Percentiles rank a stretch among this genome's conserved stretches.
phyloP scores from a whole-genome alignment of 306 rosid genomes.

The Rubus idaeus region DNA sequence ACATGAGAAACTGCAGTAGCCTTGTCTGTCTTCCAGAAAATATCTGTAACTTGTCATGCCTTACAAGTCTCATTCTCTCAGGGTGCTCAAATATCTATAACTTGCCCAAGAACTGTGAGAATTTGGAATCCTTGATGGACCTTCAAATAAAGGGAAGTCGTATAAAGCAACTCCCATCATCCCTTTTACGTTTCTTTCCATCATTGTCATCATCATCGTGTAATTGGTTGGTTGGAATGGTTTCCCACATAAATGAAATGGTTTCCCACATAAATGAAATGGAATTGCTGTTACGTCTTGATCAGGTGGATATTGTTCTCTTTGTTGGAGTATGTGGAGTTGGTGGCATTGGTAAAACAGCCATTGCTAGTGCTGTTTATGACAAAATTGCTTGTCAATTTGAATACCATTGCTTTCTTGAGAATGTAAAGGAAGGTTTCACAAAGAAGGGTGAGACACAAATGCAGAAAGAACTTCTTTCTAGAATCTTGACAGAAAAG shows the following conservation, averaged over 20 bases:
- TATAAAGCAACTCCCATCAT: too few relatives aligned
- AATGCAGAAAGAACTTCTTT: neutral
- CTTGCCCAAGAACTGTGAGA: neutral
- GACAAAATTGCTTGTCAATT: too few relatives aligned
- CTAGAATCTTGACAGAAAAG: neutral
- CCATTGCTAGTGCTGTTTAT: too few relatives aligned
- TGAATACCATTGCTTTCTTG: too few relatives aligned
- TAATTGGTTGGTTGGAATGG: slow-evolving; percentile 6
- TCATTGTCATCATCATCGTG: too few relatives aligned
- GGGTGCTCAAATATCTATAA: neutral
- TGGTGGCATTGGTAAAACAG: too few relatives aligned
- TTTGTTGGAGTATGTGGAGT: neutral
- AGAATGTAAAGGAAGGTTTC: neutral
- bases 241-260: neutral
- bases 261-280: neutral
- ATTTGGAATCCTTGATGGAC: too few relatives aligned
- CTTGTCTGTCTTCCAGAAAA: too few relatives aligned
- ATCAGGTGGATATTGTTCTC: neutral
- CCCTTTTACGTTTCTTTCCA: too few relatives aligned
- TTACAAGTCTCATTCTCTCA: neutral
- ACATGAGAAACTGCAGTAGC: too few relatives aligned
- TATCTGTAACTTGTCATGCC: too few relatives aligned
- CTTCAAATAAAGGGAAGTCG: too few relatives aligned
- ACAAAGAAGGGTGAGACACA: neutral
- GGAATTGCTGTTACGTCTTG: neutral